These are phyloP conservation scores for Whalleya microplaca DNA, from an alignment of 2,329 filamentous ascomycete species.

Conservation along the genomic window DNA sequence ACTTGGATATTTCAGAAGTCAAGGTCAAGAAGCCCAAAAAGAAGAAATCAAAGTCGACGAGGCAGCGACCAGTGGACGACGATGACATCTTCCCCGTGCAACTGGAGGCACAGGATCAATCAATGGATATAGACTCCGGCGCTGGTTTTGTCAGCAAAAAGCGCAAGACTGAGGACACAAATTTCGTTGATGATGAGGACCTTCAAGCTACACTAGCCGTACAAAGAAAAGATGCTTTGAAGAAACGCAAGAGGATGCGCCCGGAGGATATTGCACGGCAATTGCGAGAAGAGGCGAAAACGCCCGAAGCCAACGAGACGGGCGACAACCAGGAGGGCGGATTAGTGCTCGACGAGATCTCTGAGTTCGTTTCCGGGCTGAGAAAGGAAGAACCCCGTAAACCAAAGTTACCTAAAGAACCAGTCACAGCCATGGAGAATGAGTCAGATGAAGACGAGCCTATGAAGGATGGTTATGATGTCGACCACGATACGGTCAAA, in stretches of 20 bases:
- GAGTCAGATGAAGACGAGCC: slow-evolving; percentile 50
- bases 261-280: slow-evolving; percentile 88
- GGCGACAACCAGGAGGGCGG: slow-evolving; percentile 52
- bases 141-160: slow-evolving; percentile 57
- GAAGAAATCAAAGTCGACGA: slow-evolving; percentile 79
- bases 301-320: slow-evolving; percentile 52
- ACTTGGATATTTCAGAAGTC: slow-evolving; percentile 81
- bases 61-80: slow-evolving; percentile 69
- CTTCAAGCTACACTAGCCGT: slow-evolving; percentile 82
- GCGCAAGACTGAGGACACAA: slow-evolving; percentile 65
- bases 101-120: slow-evolving; percentile 44
- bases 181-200: slow-evolving; percentile 89
- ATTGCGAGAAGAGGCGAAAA: slow-evolving; percentile 66
- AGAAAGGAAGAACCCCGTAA: slow-evolving; percentile 63
- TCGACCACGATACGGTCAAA: slow-evolving; percentile 50
- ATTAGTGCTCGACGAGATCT: slow-evolving; percentile 92
- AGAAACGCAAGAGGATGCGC: slow-evolving; percentile 85
- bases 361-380: slow-evolving; percentile 88
- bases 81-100: slow-evolving; percentile 60
- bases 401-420: slow-evolving; percentile 42
- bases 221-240: slow-evolving; percentile 82
- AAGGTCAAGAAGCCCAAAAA: slow-evolving; percentile 96
- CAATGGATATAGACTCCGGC: slow-evolving; percentile 79
- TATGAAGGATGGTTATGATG: slow-evolving; percentile 54
- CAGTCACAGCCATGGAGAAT: slow-evolving; percentile 49